phyloP scores from a whole-genome alignment of 768 basidiomycete species.

The Serendipita vermifera region DNA sequence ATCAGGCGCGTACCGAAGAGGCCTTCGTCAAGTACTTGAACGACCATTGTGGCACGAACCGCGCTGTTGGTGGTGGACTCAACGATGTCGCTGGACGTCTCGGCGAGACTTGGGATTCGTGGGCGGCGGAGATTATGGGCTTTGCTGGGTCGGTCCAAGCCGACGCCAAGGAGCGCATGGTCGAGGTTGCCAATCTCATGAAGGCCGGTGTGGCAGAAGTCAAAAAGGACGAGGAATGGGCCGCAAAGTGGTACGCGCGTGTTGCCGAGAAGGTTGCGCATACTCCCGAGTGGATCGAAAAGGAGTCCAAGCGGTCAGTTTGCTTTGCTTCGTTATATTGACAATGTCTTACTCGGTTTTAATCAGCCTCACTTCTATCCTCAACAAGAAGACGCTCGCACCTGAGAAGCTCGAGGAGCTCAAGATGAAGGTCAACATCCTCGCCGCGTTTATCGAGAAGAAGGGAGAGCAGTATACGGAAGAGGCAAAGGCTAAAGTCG shows the following conservation, averaged over 20 bases:
- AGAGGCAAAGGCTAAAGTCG: constrained; percentile 19
- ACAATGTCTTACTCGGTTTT: constrained; percentile 14
- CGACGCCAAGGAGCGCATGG: not conserved
- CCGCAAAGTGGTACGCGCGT: constrained; percentile 67
- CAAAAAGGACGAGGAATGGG: constrained; percentile 11
- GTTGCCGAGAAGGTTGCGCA: constrained; percentile 79
- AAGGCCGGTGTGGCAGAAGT: not conserved
- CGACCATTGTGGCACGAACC: constrained; percentile 73
- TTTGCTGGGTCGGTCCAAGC: not conserved
- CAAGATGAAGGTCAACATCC: constrained; percentile 81
- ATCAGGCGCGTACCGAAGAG: constrained; percentile 54
- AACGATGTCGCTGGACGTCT: constrained; percentile 29
- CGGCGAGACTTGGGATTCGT: not conserved
- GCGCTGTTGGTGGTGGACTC: constrained; percentile 71
- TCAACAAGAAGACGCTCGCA: constrained; percentile 65
- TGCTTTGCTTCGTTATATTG: not conserved
- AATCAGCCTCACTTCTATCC: constrained; percentile 55
- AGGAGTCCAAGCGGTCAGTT: constrained; percentile 70
- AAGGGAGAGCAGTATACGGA: constrained; percentile 21
- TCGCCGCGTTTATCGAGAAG: constrained; percentile 42
- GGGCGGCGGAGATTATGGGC: not conserved
- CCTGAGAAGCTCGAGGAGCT: constrained; percentile 82
- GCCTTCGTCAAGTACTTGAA: constrained; percentile 70
- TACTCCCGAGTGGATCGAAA: constrained; percentile 63
- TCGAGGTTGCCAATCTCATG: not conserved